These are phyloP conservation scores for Aaosphaeria pasadenensis DNA, from an alignment of 2,329 filamentous ascomycete species.

Conservation along the genomic window DNA sequence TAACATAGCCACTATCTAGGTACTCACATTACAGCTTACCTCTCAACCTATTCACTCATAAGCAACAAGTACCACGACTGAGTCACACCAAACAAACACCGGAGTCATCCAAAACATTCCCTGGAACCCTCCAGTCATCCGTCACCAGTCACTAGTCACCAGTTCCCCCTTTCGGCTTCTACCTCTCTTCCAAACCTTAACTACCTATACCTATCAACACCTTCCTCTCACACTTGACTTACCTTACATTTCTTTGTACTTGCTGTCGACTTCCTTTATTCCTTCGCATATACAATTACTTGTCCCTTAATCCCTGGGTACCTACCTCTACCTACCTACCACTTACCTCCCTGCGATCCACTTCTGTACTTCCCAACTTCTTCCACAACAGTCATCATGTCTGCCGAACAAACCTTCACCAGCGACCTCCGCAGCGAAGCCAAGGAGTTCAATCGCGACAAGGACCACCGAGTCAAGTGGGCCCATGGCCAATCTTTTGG, in stretches of 20 bases:
- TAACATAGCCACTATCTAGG: no score
- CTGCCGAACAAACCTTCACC: constrained; percentile 47
- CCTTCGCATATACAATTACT: constrained; percentile 13
- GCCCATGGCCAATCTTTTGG: constrained; percentile 42
- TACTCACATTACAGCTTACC: no score
- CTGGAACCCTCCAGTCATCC: constrained; percentile 15
- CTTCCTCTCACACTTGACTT: no score
- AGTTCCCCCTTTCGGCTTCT: constrained; percentile 25
- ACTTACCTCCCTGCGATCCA: constrained; percentile 7
- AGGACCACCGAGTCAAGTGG: constrained; percentile 52
- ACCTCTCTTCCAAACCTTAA: neutral
- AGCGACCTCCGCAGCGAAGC: constrained; percentile 54
- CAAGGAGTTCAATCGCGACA: constrained; percentile 52
- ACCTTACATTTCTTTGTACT: no score
- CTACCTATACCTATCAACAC: no score
- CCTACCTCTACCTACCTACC: constrained; percentile 7
- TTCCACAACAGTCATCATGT: constrained; percentile 33
- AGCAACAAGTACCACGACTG: constrained; percentile 11
- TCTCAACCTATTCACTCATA: no score
- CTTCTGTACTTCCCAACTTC: constrained; percentile 4
- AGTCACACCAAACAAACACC: constrained; percentile 21
- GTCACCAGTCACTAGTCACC: constrained; percentile 24
- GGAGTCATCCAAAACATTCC: constrained; percentile 36
- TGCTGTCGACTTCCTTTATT: constrained; percentile 19
- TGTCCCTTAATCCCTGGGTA: constrained; percentile 8